These are phyloP conservation scores for Medicago ruthenica DNA, from an alignment of 306 rosid genomes.

Conservation along the genomic window DNA sequence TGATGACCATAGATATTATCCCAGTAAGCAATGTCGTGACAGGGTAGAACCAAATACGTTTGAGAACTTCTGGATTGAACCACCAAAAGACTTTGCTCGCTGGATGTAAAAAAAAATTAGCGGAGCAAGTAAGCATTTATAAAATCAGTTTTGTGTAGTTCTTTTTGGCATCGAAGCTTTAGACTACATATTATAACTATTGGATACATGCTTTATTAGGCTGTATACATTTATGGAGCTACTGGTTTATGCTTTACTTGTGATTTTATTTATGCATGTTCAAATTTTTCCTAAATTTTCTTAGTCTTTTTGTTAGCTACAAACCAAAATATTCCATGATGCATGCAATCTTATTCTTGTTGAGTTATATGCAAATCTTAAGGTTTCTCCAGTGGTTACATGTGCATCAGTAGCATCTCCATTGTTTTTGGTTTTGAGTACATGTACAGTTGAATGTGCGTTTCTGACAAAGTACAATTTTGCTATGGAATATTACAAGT, in stretches of 20 bases:
- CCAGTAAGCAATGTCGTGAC: constrained; percentile 73
- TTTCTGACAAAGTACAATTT: constrained; percentile 11
- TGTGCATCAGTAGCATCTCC: constrained; percentile 12
- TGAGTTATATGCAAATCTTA: constrained; percentile 34
- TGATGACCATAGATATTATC: constrained; percentile 61
- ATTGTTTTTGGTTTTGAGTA: not conserved
- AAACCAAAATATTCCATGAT: constrained; percentile 24
- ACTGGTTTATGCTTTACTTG: constrained; percentile 13
- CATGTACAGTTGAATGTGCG: not conserved
- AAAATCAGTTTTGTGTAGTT: constrained; percentile 9
- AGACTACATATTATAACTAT: not conserved
- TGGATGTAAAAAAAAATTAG: constrained; percentile 47
- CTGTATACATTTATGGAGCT: constrained; percentile 5
- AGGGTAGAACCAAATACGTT: constrained; percentile 73
- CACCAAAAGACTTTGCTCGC: constrained; percentile 59
- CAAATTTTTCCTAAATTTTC: not conserved
- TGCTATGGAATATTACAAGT: constrained; percentile 9
- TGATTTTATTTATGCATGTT: constrained; percentile 6
- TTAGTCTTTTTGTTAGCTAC: constrained; percentile 1
- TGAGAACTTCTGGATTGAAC: constrained; percentile 73
- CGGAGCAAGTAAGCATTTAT: constrained; percentile 41
- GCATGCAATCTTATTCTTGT: constrained; percentile 21
- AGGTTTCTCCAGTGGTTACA: constrained; percentile 22
- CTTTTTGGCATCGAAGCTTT: not conserved
- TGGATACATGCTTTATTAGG: constrained; percentile 28